These are phyloP conservation scores for Phytopythium sindhum DNA, from an alignment of 352 stramenopile species.

Conservation along the genomic window DNA sequence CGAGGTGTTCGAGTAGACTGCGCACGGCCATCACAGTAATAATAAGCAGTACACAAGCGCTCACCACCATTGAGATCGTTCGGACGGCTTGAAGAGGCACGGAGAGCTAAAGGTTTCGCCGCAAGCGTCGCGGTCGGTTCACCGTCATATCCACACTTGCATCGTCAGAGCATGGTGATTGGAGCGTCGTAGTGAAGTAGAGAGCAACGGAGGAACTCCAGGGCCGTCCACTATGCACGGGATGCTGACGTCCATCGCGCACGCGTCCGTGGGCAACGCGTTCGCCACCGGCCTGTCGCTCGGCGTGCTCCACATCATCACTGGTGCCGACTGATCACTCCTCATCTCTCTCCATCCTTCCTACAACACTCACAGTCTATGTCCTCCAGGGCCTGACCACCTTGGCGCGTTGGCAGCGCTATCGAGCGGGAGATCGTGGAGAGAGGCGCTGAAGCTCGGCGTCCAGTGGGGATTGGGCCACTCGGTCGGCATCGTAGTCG, in stretches of 20 bases:
- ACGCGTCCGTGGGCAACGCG: slow-evolving; percentile 29
- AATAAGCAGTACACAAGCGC: too few species aligned
- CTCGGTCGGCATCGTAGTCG: slow-evolving; percentile 73
- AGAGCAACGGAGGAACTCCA: not conserved
- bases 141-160: not conserved
- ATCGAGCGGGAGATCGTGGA: slow-evolving; percentile 59
- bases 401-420: slow-evolving; percentile 85
- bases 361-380: not conserved
- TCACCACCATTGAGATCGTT: not conserved
- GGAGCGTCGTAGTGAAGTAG: not conserved
- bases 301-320: slow-evolving; percentile 54
- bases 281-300: slow-evolving; percentile 36
- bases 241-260: slow-evolving; percentile 8
- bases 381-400: slow-evolving; percentile 73
- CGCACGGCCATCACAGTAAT: not conserved
- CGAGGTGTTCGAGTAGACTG: slow-evolving; percentile 59
- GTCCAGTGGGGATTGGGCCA: slow-evolving; percentile 88
- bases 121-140: slow-evolving; percentile 1
- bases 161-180: not conserved
- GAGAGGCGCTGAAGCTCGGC: slow-evolving; percentile 68
- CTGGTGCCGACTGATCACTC: slow-evolving; percentile 18
- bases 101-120: not conserved
- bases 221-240: not conserved
- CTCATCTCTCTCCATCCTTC: slow-evolving; percentile 1
- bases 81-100: not conserved